Evolutionary conservation across 2,329 filamentous ascomycete genomes (phyloP), one percentile per base, ranked within the genome.

Genomic region (Penicillium sp.): DNA sequence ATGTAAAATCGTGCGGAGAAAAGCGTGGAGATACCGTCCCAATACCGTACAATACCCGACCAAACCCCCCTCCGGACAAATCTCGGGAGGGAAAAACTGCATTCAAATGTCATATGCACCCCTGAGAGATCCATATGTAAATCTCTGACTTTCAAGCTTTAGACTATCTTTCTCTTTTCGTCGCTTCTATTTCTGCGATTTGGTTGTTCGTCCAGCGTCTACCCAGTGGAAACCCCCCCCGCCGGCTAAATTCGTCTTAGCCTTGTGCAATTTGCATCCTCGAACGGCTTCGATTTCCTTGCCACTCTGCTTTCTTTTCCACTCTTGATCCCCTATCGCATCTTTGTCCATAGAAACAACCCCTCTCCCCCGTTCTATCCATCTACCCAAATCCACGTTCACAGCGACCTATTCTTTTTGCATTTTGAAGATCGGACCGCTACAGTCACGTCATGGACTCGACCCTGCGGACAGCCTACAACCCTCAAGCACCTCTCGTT

Each of bases 1-100:
- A 42, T 2, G 50, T 43, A 52, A 33, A 53, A 60, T 59, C 6
- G 59, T 65, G 50, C 59, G 60, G 62, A 64, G 64, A 59, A 55
- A 58, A 17, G 21, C 50, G 57, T 65, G 64, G 63, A 65, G 62
- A 67, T 67, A 66, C 65, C 4, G 47, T 54, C 10, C 29, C 31
- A 47, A 54, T 66, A 66, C 60, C 25, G 10, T 33, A n/a, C 29
- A 46, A 29, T 53, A 50, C 35, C n/a, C n/a, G 37, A 40, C 37
- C 6, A 40, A 40, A 19, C n/a, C 33, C 15, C 38, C 38, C n/a
- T 25, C 25, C 58, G 65, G 65, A 56, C 58, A 66, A 67, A 66
- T 53, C 43, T 67, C 63, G 61, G 62, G 51, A 50, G 33, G 29
- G 49, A 38, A 49, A 50, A 57, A 25, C 25, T 50, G 54, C 23